A percentile compares a stretch with the other conserved stretches of the same genome.
Conservation (phyloP, 129 eudicot genomes). For the Arctium lappa region DNA sequence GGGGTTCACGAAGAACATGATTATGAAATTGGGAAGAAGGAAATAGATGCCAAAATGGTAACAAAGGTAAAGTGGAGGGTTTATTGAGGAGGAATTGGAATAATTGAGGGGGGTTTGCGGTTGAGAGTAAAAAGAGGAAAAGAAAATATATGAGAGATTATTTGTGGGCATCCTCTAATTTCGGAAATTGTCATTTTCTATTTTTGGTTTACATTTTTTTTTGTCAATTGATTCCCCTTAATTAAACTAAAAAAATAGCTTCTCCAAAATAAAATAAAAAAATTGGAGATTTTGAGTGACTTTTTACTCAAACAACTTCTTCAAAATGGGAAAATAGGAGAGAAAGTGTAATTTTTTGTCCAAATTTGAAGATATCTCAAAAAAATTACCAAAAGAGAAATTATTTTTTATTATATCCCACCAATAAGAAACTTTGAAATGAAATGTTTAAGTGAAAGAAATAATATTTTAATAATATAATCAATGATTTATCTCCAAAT, state of each 20-base stretch:
- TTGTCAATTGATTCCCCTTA: not conserved
- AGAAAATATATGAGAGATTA: constrained; percentile 2
- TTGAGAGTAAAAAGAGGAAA: constrained; percentile 22
- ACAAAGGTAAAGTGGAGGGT: constrained; percentile 16
- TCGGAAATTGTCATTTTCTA: constrained; percentile 3
- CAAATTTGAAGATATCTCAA: too few relatives aligned
- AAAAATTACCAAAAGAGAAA: too few relatives aligned
- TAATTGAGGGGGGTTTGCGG: constrained; percentile 24
- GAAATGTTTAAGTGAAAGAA: too few relatives aligned
- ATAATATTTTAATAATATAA: too few relatives aligned
- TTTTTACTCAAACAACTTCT: too few relatives aligned
- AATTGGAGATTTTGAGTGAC: too few relatives aligned
- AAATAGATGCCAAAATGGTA: constrained; percentile 15
- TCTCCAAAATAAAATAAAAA: too few relatives aligned
- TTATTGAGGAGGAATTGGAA: not conserved
- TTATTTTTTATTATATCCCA: too few relatives aligned
- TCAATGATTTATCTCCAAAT: too few relatives aligned
- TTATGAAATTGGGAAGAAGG: not conserved
- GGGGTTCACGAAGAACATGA: constrained; percentile 1
- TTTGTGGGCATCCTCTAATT: constrained; percentile 25
- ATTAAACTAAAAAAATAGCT: not conserved
- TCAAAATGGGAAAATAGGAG: too few relatives aligned
- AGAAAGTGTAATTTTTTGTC: too few relatives aligned
- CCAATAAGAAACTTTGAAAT: too few relatives aligned
- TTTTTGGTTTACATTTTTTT: not conserved